Evolutionary conservation across 805 yeast species (phyloP), one percentile per base, ranked within the genome.

Genomic region (Yarrowia sp.): DNA sequence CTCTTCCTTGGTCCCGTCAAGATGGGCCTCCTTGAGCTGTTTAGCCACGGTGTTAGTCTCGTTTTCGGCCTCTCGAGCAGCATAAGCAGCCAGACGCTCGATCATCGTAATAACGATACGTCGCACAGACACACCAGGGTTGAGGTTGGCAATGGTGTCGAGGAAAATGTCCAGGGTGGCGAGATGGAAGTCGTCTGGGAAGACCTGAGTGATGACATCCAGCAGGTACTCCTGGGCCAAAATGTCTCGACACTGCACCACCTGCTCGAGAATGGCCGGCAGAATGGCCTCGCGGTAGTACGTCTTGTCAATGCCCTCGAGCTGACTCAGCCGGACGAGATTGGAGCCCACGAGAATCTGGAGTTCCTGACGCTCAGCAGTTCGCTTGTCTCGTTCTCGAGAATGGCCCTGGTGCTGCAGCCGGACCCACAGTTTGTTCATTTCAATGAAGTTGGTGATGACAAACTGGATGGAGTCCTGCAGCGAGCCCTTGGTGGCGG

Each of bases 371-470:
- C 99, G 81, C 76, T 95, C 98, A 66, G 80, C 82, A 22, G 82
- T 83, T 65, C 98, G 81, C 73, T 88, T 84, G 40, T 81, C 84
- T 41, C 90, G 82, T 70, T 93, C 97, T 44, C 89, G 83, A 3
- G 93, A 84, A 67, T 91, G 97, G 1, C 98, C 98, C 75, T 92
- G 97, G 74, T 92, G 97, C 76, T 93, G 98, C 68, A 92, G 79
- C 61, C 99, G 83, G 4, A 95, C 98, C 99, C 99, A 95, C 52
- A 95, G 80, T 75, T 95, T 95, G 78, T 95, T 95, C 99, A 95
- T 95, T 74, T 95, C 99, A 65, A 93, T 86, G 74, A 95, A 95
- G 74, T 95, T 95, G 19, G 90, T 84, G 62, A 90, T 81, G 36
- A 92, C 83, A 72, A 92, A 93, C 66, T 86, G 85, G 44, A 91